Base-by-base conservation (phyloP, 352 stramenopile genomes). In the Blastocystis sp. region DNA sequence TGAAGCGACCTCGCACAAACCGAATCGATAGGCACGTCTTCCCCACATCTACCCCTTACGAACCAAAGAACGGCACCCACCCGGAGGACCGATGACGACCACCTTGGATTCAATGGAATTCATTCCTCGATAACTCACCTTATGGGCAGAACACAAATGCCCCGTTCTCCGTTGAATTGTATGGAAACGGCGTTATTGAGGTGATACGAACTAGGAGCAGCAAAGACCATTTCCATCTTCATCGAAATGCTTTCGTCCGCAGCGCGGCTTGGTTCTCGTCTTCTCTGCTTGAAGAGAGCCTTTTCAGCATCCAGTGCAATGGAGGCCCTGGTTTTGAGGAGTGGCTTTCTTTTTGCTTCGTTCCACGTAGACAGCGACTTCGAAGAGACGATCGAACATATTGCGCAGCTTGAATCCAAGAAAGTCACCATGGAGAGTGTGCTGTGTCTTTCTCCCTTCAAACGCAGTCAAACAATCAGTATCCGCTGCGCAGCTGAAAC, bases 81-180 rank as follows among this genome's bases (percentile, higher is more conserved):
- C 74, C 21, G 74, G 74, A 69, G 74, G 74, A 56, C 74, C 74
- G 14, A 84, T 84, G 21, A 84, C 60, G 4, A 84, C 74, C 23
- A 84, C 66, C 56, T 84, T 84, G n/a, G 74, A 84, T 48, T 84
- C 74, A 23, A 84, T 66, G 28, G 74, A 84, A 69, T 69, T 67
- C 74, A 84, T 84, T 14, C 11, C 21, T 34, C 28, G n/a, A n/a
- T 43, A 64, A 62, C 28, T 34, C 0, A 34, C 28, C 28, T 34
- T 34, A 0, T 34, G 28, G 28, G 28, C 48, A 14, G 48, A 56
- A 56, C 48, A 56, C 48, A 56, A 56, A 56, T 14, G 28, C 28
- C 28, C 28, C 0, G 28, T 34, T 34, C 28, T 34, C 28, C 28
- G 28, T 34, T 34, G 28, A 34, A 34, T 34, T 34, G 28, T 34